phyloP scores from a whole-genome alignment of 352 stramenopile species.

The Phytopythium ostracodes region DNA sequence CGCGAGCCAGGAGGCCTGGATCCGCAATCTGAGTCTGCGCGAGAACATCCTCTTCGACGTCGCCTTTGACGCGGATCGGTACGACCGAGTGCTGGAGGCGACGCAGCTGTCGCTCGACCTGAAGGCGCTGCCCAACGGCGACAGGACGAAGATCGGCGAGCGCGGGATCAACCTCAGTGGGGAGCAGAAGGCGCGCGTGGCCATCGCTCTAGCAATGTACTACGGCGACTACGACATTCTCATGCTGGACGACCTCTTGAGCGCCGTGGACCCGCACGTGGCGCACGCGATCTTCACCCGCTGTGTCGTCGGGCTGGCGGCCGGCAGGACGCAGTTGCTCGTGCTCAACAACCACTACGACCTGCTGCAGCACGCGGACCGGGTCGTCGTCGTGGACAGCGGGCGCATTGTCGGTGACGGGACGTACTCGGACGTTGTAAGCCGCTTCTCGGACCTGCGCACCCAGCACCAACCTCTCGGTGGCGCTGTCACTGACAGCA shows the following conservation, averaged over 20 bases:
- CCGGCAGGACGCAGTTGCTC: constrained; percentile 71
- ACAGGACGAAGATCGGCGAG: constrained; percentile 93
- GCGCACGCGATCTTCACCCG: constrained; percentile 88
- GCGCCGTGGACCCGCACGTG: constrained; percentile 92
- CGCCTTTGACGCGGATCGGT: constrained; percentile 16
- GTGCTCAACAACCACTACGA: constrained; percentile 92
- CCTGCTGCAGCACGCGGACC: constrained; percentile 50
- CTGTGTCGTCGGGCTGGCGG: constrained; percentile 59
- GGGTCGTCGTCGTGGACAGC: constrained; percentile 52
- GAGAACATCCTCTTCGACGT: constrained; percentile 36
- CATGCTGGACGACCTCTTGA: constrained; percentile 92
- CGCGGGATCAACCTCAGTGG: constrained; percentile 93
- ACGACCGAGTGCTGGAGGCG: constrained; percentile 49
- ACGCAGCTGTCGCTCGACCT: constrained; percentile 87
- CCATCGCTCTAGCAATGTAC: constrained; percentile 88
- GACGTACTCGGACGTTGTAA: constrained; percentile 55
- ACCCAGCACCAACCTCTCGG: background rate
- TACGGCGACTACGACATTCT: constrained; percentile 78
- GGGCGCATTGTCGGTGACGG: constrained; percentile 72
- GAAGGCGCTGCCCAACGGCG: constrained; percentile 76
- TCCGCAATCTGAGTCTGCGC: constrained; percentile 24
- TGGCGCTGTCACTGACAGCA: background rate
- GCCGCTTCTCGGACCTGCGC: constrained; percentile 16
- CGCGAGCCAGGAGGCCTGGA: constrained; percentile 35
- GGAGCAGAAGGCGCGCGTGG: constrained; percentile 87